These are phyloP conservation scores for Bonia amplexicaulis DNA, from an alignment of 176 grass and related monocot species.

Conservation along the genomic window DNA sequence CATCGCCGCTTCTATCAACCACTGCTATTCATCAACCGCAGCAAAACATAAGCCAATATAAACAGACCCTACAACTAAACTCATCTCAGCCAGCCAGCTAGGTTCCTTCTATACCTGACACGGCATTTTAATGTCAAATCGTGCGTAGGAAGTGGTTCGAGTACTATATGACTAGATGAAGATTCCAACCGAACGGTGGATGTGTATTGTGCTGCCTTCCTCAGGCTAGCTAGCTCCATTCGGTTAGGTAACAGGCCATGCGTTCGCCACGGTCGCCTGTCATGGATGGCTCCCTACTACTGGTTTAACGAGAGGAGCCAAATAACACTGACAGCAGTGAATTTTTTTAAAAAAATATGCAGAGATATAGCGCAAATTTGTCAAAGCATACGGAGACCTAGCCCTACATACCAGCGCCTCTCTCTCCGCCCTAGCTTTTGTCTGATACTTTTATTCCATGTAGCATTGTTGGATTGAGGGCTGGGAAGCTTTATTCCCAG, in stretches of 20 bases:
- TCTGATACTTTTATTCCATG: constrained; percentile 22
- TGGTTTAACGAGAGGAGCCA: too few species aligned
- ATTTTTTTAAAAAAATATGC: too few species aligned
- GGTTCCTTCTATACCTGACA: background rate
- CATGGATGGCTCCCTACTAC: background rate
- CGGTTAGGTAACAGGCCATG: constrained; percentile 17
- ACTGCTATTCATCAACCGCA: too few species aligned
- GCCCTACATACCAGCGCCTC: too few species aligned
- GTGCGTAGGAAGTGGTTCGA: background rate
- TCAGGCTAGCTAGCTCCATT: background rate
- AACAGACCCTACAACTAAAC: background rate
- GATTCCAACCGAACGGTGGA: background rate
- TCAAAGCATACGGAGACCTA: too few species aligned
- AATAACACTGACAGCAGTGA: too few species aligned
- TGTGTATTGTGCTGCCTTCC: background rate
- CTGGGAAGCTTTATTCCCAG: constrained; percentile 25
- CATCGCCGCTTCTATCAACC: too few species aligned
- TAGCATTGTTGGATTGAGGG: background rate
- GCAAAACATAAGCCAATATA: too few species aligned
- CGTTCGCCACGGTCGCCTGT: background rate
- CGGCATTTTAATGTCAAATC: background rate
- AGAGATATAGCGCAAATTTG: too few species aligned
- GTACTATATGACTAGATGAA: background rate
- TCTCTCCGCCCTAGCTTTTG: background rate
- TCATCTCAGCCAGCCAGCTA: background rate